Percentiles rank a stretch among this genome's conserved stretches.
Conservation (phyloP, 2,329 filamentous ascomycete genomes). For the Ophiostoma sp. region DNA sequence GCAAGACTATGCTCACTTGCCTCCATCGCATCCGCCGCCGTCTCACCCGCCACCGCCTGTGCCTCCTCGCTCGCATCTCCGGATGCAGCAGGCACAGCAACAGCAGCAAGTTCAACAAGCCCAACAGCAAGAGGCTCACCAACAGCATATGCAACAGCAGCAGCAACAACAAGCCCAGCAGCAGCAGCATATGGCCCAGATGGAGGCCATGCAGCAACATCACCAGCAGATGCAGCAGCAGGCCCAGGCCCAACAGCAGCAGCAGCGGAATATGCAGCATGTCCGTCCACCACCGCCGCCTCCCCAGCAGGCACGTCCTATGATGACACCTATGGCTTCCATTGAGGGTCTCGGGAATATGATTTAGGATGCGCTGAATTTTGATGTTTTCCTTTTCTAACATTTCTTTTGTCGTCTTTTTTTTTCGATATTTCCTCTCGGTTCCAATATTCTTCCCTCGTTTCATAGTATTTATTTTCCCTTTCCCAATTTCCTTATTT, state of each 20-base stretch:
- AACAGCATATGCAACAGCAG: slow-evolving; percentile 2
- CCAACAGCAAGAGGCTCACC: slow-evolving; percentile 11
- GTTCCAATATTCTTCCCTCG: neutral
- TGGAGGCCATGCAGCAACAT: slow-evolving; percentile 32
- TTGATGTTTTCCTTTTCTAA: neutral
- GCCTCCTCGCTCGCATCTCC: slow-evolving; percentile 18
- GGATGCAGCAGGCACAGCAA: slow-evolving; percentile 1
- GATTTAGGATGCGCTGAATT: slow-evolving; percentile 41
- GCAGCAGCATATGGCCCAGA: slow-evolving; percentile 28
- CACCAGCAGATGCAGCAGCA: slow-evolving; percentile 22
- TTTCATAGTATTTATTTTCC: neutral
- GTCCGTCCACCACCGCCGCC: slow-evolving; percentile 34
- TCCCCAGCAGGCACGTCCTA: slow-evolving; percentile 32
- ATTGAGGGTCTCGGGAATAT: slow-evolving; percentile 48
- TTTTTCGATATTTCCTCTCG: neutral
- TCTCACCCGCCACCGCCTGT: slow-evolving; percentile 19
- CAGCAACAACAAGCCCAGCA: slow-evolving; percentile 17
- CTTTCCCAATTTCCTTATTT: neutral
- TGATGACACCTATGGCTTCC: slow-evolving; percentile 37
- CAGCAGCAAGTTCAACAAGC: slow-evolving; percentile 10
- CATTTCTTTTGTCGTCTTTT: neutral
- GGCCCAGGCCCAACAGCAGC: slow-evolving; percentile 3
- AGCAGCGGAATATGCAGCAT: slow-evolving; percentile 19
- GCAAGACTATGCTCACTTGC: slow-evolving; percentile 26
- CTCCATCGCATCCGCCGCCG: neutral